phyloP scores from a whole-genome alignment of 2,329 filamentous ascomycete species.

The Trichothecium roseum region DNA sequence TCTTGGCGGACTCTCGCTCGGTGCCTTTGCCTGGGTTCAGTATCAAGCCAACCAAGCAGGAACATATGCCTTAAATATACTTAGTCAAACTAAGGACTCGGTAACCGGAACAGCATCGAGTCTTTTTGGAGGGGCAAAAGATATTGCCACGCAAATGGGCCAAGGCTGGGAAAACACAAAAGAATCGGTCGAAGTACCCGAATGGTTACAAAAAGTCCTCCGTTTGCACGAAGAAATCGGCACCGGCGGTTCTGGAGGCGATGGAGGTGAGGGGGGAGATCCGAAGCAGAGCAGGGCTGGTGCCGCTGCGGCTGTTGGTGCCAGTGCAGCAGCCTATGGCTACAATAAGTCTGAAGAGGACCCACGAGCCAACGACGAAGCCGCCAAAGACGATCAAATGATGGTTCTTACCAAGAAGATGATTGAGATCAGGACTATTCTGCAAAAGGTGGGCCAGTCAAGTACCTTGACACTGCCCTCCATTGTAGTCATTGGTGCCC shows the following conservation, averaged over 20 bases:
- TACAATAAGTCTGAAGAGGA: constrained; percentile 64
- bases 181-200: constrained; percentile 56
- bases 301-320: constrained; percentile 55
- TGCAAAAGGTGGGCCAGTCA: constrained; percentile 87
- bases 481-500: constrained; percentile 97
- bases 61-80: constrained; percentile 49
- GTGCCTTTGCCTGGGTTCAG: constrained; percentile 82
- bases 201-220: constrained; percentile 72
- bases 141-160: constrained; percentile 68
- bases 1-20: constrained; percentile 81
- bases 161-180: constrained; percentile 78
- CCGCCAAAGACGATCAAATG: constrained; percentile 91
- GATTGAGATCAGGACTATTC: constrained; percentile 93
- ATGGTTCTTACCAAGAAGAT: constrained; percentile 99
- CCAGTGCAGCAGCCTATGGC: constrained; percentile 68
- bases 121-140: constrained; percentile 61
- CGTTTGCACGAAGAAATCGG: constrained; percentile 49
- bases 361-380: constrained; percentile 48
- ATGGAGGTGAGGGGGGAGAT: constrained; percentile 33
- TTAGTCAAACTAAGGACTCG: constrained; percentile 62
- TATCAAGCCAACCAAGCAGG: constrained; percentile 74
- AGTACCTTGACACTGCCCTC: constrained; percentile 81
- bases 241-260: constrained; percentile 36
- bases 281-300: constrained; percentile 50
- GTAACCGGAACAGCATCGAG: constrained; percentile 58